These are phyloP conservation scores for Leccinum subtestaceum DNA, from an alignment of 768 basidiomycete species.

Conservation along the genomic window DNA sequence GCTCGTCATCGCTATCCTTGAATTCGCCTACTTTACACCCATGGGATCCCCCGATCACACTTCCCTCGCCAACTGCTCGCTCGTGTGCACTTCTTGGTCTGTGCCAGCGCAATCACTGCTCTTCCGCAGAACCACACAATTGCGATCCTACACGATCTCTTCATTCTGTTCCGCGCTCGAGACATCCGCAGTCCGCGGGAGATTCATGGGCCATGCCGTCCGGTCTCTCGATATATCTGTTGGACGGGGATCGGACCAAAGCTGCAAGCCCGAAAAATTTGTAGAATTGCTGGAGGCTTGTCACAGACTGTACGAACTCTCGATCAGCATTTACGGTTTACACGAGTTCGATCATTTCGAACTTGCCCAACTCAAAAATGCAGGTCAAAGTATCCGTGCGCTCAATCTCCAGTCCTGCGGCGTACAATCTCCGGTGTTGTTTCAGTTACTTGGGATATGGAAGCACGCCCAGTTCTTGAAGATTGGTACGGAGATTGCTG, in stretches of 20 bases:
- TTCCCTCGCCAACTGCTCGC: conserved; percentile 22
- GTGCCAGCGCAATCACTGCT: conserved; percentile 29
- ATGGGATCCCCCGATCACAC: conserved; percentile 17
- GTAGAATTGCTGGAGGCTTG: conserved; percentile 26
- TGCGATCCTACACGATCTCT: conserved; percentile 1
- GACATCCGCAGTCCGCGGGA: conserved; percentile 14
- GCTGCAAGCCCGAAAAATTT: conserved; percentile 12
- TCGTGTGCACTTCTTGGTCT: conserved; percentile 30
- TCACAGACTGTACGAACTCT: conserved; percentile 35
- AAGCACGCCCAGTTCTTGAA: conserved; percentile 38
- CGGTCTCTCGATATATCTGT: conserved; percentile 25
- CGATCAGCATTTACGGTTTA: conserved; percentile 21
- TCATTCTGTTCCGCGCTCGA: conserved; percentile 19
- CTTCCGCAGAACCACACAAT: conserved; percentile 20
- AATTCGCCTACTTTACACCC: conserved; percentile 24
- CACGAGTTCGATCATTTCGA: conserved; percentile 29
- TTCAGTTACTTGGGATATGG: conserved; percentile 40
- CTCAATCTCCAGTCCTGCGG: conserved; percentile 35
- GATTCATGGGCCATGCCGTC: conserved; percentile 16
- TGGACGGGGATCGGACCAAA: conserved; percentile 4
- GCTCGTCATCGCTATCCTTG: conserved; percentile 23
- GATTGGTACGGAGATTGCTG: conserved; percentile 37
- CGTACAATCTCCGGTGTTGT: conserved; percentile 43
- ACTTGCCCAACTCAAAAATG: conserved; percentile 25
- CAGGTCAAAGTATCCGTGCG: conserved; percentile 30